Conservation (phyloP, 73 alveolate genomes). For the Breviolum minutum region DNA sequence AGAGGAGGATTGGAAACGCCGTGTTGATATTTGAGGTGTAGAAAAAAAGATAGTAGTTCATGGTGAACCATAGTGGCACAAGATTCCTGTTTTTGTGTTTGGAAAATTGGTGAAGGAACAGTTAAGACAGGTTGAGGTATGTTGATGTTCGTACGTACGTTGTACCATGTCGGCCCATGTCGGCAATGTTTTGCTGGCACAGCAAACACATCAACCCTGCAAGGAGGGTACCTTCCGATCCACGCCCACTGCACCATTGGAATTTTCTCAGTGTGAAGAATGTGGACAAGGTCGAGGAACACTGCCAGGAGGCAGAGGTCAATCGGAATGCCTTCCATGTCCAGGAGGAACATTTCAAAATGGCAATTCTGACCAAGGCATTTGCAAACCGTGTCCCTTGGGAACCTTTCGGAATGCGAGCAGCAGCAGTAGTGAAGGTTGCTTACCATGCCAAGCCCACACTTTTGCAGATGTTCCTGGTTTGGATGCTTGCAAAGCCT, state of each 20-base stretch:
- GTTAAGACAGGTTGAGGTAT: too few relatives aligned
- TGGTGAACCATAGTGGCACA: too few relatives aligned
- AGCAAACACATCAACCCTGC: too few relatives aligned
- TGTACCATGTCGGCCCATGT: too few relatives aligned
- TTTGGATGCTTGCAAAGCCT: not conserved
- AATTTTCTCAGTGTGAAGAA: not conserved
- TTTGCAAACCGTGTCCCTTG: not conserved
- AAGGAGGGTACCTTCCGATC: conserved; percentile 47
- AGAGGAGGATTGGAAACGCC: not conserved
- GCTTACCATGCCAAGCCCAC: not conserved
- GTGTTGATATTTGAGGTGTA: too few relatives aligned
- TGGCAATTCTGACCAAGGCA: conserved; percentile 35
- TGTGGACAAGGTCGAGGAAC: conserved; percentile 13
- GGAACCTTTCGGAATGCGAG: not conserved
- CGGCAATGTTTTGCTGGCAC: too few relatives aligned
- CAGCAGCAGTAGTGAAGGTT: not conserved
- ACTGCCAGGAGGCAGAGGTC: not conserved
- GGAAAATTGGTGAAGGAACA: too few relatives aligned
- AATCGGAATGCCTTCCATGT: not conserved
- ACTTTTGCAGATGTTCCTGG: conserved; percentile 7
- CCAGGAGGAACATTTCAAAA: conserved; percentile 30
- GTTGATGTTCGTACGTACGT: too few relatives aligned
- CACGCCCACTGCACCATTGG: not conserved
- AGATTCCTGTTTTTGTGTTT: too few relatives aligned
- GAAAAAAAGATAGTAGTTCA: too few relatives aligned